Percentiles rank a stretch among this genome's conserved stretches.
Evolutionary conservation across 2,329 filamentous ascomycete species (phyloP).

Genomic region (Penicillium sp.): DNA sequence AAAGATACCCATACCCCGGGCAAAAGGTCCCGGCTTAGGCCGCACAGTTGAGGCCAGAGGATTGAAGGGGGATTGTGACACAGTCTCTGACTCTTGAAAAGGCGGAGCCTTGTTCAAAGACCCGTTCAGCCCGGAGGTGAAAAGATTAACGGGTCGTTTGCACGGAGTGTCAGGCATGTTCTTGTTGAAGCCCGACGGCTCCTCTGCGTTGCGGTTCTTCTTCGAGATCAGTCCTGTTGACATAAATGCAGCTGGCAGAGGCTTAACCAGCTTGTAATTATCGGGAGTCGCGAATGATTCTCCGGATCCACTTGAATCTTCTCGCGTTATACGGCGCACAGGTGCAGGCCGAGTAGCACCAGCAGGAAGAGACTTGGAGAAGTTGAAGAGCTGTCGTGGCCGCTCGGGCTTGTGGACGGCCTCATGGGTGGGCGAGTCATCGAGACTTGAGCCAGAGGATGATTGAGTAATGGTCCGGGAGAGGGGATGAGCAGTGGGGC

Average conservation of each 20-base stretch:
- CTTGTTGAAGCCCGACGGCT: slow-evolving; percentile 57
- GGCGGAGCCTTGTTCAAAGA: slow-evolving; percentile 59
- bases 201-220: slow-evolving; percentile 79
- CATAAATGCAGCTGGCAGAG: slow-evolving; percentile 81
- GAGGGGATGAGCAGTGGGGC: slow-evolving; percentile 68
- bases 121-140: slow-evolving; percentile 61
- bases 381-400: slow-evolving; percentile 55
- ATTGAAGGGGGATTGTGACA: slow-evolving; percentile 79
- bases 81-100: slow-evolving; percentile 69
- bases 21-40: slow-evolving; percentile 67
- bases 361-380: slow-evolving; percentile 74
- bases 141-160: slow-evolving; percentile 74
- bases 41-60: slow-evolving; percentile 56
- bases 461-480: slow-evolving; percentile 85
- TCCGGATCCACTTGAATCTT: slow-evolving; percentile 47
- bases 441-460: slow-evolving; percentile 76
- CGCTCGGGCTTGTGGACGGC: slow-evolving; percentile 56
- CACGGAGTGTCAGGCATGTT: slow-evolving; percentile 93
- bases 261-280: slow-evolving; percentile 72
- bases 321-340: slow-evolving; percentile 45
- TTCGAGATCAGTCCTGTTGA: slow-evolving; percentile 95
- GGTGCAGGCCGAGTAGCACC: slow-evolving; percentile 57
- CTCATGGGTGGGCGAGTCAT: slow-evolving; percentile 68
- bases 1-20: slow-evolving; percentile 62
- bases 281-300: slow-evolving; percentile 70